Evolutionary conservation across 2,329 filamentous ascomycete genomes (phyloP).

Genomic region (Escovopsis sp.): DNA sequence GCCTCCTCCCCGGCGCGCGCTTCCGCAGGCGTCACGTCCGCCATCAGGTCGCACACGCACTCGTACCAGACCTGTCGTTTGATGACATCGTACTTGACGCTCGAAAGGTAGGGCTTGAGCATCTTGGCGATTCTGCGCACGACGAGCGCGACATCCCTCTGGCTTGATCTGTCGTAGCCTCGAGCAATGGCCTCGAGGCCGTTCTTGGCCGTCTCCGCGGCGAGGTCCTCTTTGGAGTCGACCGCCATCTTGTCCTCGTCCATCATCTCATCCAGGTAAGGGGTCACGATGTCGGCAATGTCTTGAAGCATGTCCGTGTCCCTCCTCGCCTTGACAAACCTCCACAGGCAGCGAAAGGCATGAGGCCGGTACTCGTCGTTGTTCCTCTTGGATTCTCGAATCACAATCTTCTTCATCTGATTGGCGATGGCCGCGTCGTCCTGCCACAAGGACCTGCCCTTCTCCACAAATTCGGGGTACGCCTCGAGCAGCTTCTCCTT

Average conservation of each 20-base stretch:
- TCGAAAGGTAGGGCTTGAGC: conserved; percentile 26
- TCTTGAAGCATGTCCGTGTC: conserved; percentile 59
- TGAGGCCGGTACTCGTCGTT: conserved; percentile 72
- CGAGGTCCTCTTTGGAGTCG: conserved; percentile 36
- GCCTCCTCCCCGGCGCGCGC: conserved; percentile 3
- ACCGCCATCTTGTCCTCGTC: conserved; percentile 56
- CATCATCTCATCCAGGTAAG: conserved; percentile 42
- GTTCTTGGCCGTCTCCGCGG: conserved; percentile 30
- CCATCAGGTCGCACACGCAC: conserved; percentile 32
- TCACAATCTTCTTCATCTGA: conserved; percentile 63
- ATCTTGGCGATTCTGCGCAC: conserved; percentile 25
- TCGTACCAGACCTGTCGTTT: conserved; percentile 39
- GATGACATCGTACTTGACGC: conserved; percentile 25
- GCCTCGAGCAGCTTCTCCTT: conserved; percentile 76
- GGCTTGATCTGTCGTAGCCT: conserved; percentile 30
- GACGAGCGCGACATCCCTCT: conserved; percentile 22
- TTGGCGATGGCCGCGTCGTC: conserved; percentile 37
- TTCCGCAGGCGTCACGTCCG: conserved; percentile 19
- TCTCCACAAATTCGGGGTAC: conserved; percentile 63
- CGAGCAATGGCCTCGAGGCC: conserved; percentile 35
- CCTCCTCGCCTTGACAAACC: conserved; percentile 51
- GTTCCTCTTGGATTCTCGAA: conserved; percentile 83
- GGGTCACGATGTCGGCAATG: conserved; percentile 47
- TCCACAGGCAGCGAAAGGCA: conserved; percentile 58
- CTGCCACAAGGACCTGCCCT: conserved; percentile 43